phyloP scores from a whole-genome alignment of 83 land plant genomes.

The Thuja plicata region DNA sequence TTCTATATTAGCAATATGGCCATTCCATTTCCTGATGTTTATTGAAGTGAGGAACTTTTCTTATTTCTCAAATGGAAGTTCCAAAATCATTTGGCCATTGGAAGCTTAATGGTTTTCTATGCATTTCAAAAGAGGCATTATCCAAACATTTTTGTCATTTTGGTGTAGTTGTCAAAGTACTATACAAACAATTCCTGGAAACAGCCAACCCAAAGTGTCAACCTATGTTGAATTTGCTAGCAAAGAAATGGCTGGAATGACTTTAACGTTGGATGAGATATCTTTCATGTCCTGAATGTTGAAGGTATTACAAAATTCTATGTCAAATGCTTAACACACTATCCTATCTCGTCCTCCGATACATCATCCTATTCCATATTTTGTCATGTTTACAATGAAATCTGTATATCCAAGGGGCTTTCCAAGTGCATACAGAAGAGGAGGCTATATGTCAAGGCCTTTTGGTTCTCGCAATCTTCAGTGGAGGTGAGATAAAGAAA shows the following conservation, averaged over 20 bases:
- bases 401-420: conserved; percentile 36
- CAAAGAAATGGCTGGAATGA: conserved; percentile 73
- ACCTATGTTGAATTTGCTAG: conserved; percentile 78
- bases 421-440: conserved; percentile 35
- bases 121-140: conserved; percentile 79
- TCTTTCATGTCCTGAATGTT: conserved; percentile 82
- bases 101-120: too few species aligned
- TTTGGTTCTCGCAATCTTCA: conserved; percentile 59
- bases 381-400: conserved; percentile 26
- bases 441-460: conserved; percentile 27
- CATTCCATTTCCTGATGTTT: too few species aligned
- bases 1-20: too few species aligned
- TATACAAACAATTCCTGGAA: conserved; percentile 63
- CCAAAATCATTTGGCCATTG: too few species aligned
- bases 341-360: conserved; percentile 28
- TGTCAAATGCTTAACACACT: conserved; percentile 26
- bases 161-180: conserved; percentile 75
- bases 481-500: conserved; percentile 56
- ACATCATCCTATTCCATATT: conserved; percentile 25
- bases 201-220: conserved; percentile 89
- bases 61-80: too few species aligned
- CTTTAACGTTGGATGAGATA: conserved; percentile 66
- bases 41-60: too few species aligned
- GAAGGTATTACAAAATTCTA: conserved; percentile 57
- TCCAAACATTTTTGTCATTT: conserved; percentile 78